phyloP scores from a whole-genome alignment of 164 flowering plant species.

The Nelumbo lutea region DNA sequence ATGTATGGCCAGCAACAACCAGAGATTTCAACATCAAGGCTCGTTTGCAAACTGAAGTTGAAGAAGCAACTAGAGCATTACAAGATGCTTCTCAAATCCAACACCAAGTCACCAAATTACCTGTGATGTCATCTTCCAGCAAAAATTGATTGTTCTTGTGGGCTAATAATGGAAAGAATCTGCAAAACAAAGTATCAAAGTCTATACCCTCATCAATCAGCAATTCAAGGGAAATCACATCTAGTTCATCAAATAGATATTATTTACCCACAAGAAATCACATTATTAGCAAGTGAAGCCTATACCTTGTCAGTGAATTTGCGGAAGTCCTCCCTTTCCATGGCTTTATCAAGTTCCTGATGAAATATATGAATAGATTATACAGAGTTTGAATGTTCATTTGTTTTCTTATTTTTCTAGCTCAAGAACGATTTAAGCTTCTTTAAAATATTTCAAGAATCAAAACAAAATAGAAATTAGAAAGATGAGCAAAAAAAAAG shows the following conservation, averaged over 20 bases:
- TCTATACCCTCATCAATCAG: background rate
- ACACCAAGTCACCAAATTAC: background rate
- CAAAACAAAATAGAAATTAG: too few species aligned
- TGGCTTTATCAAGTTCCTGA: conserved; percentile 71
- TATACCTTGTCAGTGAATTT: conserved; percentile 65
- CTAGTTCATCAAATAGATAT: background rate
- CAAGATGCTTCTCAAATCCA: background rate
- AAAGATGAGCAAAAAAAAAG: too few species aligned
- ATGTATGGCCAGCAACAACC: too few species aligned
- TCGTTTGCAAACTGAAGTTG: background rate
- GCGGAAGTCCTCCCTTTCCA: conserved; percentile 52
- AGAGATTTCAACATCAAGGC: background rate
- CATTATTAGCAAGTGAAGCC: background rate
- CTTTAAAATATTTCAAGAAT: too few species aligned
- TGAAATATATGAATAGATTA: background rate
- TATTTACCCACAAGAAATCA: background rate
- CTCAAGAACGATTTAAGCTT: too few species aligned
- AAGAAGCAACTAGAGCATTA: background rate
- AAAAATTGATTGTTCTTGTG: conserved; percentile 10
- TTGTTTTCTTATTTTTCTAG: too few species aligned
- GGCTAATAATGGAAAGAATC: conserved; percentile 37
- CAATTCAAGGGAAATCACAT: background rate
- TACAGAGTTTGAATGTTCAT: too few species aligned
- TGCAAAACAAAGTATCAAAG: conserved; percentile 13
- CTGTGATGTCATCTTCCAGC: conserved; percentile 2